phyloP scores from a whole-genome alignment of 176 grass and related monocot species.

The Juncus inflexus region DNA sequence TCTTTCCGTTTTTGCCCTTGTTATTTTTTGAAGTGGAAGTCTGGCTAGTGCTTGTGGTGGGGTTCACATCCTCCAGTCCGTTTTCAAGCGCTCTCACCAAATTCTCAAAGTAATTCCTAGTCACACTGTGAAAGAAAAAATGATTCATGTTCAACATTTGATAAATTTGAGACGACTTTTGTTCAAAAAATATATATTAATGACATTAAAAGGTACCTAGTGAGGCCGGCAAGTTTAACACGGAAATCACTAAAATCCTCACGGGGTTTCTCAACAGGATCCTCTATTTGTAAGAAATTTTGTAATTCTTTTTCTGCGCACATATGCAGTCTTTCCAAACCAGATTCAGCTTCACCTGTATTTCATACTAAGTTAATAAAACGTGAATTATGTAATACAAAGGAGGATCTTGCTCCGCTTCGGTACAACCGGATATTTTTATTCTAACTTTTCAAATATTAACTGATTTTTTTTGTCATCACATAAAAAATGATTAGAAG shows the following conservation, averaged over 20 bases:
- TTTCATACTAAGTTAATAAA: not conserved
- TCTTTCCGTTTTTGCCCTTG: constrained; percentile 52
- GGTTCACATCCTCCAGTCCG: constrained; percentile 66
- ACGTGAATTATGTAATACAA: too few relatives aligned
- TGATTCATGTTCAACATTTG: not conserved
- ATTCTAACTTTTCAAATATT: constrained; percentile 4
- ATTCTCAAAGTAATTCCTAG: constrained; percentile 87
- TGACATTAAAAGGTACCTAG: constrained; percentile 45
- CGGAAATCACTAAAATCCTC: constrained; percentile 55
- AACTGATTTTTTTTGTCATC: not conserved
- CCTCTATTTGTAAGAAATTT: constrained; percentile 30
- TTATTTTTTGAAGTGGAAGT: constrained; percentile 36
- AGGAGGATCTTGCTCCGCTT: too few relatives aligned
- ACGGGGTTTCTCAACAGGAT: constrained; percentile 27
- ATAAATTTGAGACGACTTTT: not conserved
- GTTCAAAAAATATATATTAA: not conserved
- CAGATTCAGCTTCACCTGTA: constrained; percentile 84
- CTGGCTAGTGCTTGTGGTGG: constrained; percentile 28
- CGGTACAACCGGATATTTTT: too few relatives aligned
- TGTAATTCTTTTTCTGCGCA: constrained; percentile 92
- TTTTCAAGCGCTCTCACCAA: constrained; percentile 78
- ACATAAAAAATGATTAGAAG: too few relatives aligned
- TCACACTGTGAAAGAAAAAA: constrained; percentile 49
- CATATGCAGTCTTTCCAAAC: constrained; percentile 90
- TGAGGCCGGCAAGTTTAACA: constrained; percentile 66